A percentile compares a stretch with the other conserved stretches of the same genome.
Evolutionary conservation across 768 basidiomycete genomes (phyloP).

Genomic region (Leccinellum albellum): DNA sequence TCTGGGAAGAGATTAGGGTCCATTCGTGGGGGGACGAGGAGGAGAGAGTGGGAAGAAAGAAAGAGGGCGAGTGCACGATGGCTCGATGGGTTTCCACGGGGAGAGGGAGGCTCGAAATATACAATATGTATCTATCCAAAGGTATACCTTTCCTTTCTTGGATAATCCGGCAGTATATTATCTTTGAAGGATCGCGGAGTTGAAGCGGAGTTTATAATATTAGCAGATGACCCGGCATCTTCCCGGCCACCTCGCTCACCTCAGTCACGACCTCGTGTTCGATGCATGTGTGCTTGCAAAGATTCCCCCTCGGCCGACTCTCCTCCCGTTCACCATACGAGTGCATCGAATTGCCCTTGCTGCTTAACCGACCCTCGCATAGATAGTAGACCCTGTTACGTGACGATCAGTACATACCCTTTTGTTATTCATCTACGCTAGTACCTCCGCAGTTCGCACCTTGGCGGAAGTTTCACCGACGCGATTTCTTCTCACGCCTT

Average conservation of each 20-base stretch:
- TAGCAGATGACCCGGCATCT: slow-evolving; percentile 9
- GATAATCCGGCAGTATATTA: slow-evolving; percentile 17
- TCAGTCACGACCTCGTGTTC: slow-evolving; percentile 14
- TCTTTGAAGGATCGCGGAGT: slow-evolving; percentile 21
- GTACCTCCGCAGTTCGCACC: neutral
- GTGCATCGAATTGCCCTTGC: neutral
- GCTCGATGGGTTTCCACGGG: slow-evolving; percentile 18
- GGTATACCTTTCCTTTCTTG: slow-evolving; percentile 19
- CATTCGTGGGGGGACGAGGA: slow-evolving; percentile 13
- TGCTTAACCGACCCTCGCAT: neutral
- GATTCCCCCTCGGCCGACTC: slow-evolving; percentile 9
- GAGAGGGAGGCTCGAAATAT: slow-evolving; percentile 10
- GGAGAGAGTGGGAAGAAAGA: slow-evolving; percentile 5
- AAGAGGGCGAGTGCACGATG: slow-evolving; percentile 16
- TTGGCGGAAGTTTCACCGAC: neutral
- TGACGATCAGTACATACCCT: too few relatives aligned
- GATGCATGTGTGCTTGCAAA: neutral
- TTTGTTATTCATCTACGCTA: too few relatives aligned
- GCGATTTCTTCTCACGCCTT: slow-evolving; percentile 7
- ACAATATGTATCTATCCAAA: slow-evolving; percentile 9
- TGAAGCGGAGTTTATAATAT: slow-evolving; percentile 9
- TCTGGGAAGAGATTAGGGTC: slow-evolving; percentile 26
- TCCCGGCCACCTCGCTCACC: neutral
- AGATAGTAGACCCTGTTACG: neutral
- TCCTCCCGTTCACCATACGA: neutral